These are phyloP conservation scores for Tulasnella sp. DNA, from an alignment of 768 basidiomycete species.

Conservation along the genomic window DNA sequence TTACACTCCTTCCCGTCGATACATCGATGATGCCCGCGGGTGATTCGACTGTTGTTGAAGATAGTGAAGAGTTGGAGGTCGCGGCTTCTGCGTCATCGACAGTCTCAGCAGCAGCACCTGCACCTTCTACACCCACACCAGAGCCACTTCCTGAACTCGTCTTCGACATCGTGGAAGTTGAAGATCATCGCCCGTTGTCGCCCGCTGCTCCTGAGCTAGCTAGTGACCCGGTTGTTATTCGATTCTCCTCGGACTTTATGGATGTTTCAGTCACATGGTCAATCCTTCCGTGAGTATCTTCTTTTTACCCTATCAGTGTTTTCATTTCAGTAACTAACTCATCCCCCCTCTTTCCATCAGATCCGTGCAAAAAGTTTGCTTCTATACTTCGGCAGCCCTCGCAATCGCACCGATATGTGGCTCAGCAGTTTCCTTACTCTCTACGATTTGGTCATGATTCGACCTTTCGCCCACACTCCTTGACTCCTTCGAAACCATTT, in stretches of 20 bases:
- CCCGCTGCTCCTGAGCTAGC: too few relatives aligned
- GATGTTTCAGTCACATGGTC: too few relatives aligned
- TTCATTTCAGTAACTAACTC: too few relatives aligned
- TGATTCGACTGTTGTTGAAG: slow-evolving; percentile 8
- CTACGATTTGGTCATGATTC: neutral
- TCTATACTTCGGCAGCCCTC: neutral
- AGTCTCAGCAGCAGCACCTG: neutral
- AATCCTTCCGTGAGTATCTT: too few relatives aligned
- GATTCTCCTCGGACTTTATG: too few relatives aligned
- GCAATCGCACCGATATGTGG: neutral
- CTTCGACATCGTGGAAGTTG: neutral
- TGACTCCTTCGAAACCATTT: neutral
- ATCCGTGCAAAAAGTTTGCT: neutral
- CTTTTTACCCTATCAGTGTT: too few relatives aligned
- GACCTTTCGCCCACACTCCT: neutral
- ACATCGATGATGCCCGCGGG: slow-evolving; percentile 5
- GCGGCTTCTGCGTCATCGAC: neutral
- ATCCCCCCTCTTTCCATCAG: neutral
- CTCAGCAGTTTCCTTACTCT: neutral
- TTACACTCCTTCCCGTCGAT: slow-evolving; percentile 37
- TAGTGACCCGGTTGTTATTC: too few relatives aligned
- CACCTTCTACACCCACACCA: neutral
- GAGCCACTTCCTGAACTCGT: neutral
- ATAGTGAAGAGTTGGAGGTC: neutral
- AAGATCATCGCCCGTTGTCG: too few relatives aligned